Base-by-base conservation (phyloP, 257 asterid genomes). In the Ilex aquifolium region DNA sequence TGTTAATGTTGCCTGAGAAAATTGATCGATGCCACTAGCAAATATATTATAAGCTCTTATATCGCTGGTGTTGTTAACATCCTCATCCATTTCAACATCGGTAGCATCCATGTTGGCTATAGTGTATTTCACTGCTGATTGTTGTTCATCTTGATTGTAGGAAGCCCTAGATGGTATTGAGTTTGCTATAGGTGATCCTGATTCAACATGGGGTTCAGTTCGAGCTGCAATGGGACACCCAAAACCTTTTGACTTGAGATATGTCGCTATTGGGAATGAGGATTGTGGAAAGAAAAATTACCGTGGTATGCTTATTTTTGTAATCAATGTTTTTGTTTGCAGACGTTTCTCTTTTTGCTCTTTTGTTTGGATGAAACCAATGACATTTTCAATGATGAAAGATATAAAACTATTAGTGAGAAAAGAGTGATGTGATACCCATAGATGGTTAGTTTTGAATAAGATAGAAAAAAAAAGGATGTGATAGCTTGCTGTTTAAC, bases 201-300 rank as follows among this genome's bases (percentile, higher is more conserved):
- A 72, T 6, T 83, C 99, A 57, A 81, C 76, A 78, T 93, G 99
- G 99, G 99, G 99, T 73, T 85, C 97, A 51, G 68, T 82, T 69
- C 80, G 99, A 80, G 94, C 97, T 62, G 68, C 82, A 70, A 62
- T 93, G 90, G 99, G 97, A 51, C 99, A 87, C 67, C 94, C 90
- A 2, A 88, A 87, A 72, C 97, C 97, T 42, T 93, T 93, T 58
- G 90, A 82, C 70, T 68, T 93, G 81, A 85, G 70, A 87, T 87
- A 93, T 51, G 99, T 93, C 61, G 99, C 99, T 1, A 75, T 93
- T 39, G 97, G 99, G 31, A 93, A 93, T 40, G 99, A 93, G 80
- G 99, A 93, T 65, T 93, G 99, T 61, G 87, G 90, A 54, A 90
- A 85, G 86, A 72, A 78, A 69, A 72, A 85, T 77, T 93, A 93